phyloP scores from a whole-genome alignment of 345 rosid genomes.

The Bretschneidera sinensis region DNA sequence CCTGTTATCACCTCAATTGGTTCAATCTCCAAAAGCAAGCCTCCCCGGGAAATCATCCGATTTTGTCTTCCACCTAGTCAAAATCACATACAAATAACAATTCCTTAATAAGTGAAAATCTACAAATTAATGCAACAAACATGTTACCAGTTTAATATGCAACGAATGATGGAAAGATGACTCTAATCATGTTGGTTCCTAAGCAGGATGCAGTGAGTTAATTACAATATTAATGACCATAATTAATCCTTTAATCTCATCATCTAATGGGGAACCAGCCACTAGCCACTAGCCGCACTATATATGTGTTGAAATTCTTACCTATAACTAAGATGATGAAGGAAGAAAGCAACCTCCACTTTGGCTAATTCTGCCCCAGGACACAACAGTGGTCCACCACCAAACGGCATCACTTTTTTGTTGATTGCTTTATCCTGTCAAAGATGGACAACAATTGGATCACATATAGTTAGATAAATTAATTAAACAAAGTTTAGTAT shows the following conservation, averaged over 20 bases:
- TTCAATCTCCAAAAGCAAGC: constrained; percentile 60
- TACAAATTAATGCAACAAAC: background rate
- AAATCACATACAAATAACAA: background rate
- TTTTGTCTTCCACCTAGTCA: constrained; percentile 60
- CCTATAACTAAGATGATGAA: constrained; percentile 85
- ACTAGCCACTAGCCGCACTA: too few relatives aligned
- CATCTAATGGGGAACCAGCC: too few relatives aligned
- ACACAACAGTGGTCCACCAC: constrained; percentile 80
- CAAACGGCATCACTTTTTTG: constrained; percentile 70
- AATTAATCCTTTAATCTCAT: too few relatives aligned
- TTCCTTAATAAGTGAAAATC: background rate
- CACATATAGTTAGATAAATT: background rate
- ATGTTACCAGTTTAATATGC: background rate
- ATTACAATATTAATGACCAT: too few relatives aligned
- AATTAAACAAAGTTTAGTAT: background rate
- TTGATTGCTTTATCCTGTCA: constrained; percentile 48
- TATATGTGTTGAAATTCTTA: constrained; percentile 13
- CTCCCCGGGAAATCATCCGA: constrained; percentile 64
- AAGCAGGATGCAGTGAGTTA: constrained; percentile 21
- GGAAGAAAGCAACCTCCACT: constrained; percentile 63
- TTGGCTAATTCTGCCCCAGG: constrained; percentile 87
- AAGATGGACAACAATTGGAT: background rate
- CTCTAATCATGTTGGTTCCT: constrained; percentile 23
- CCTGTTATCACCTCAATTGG: too few relatives aligned
- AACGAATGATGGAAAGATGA: background rate